Base-by-base conservation (phyloP, 1,284 basidiomycete genomes). In the Cryptococcus neoformans region DNA sequence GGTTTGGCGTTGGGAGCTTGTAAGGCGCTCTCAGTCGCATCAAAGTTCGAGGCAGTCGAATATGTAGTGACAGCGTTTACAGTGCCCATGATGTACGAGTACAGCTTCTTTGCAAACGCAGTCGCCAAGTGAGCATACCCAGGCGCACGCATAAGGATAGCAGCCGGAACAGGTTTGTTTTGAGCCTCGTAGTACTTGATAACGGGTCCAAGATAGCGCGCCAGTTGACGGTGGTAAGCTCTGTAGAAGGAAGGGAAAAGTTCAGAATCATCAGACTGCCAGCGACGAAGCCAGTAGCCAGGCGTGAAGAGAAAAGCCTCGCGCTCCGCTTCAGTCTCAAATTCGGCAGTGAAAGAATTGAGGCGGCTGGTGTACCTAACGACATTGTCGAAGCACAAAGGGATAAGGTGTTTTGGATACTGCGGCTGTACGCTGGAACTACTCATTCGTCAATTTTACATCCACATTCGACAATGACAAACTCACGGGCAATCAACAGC, bases 211-310 rank as follows among this genome's bases (percentile, higher is more conserved):
- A 81, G 73, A 60, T 79, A 79, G 4, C 60, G 55, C 2, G 80
- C 79, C 10, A 82, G 73, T 60, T 80, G 79, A 35, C 77, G 74
- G 61, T 81, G 80, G 60, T 81, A 82, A 0, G 80, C 79, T 54
- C 80, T 76, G 67, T 81, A 81, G 71, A 82, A 82, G 0, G 80
- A 77, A 14, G 80, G 80, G 59, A 81, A 81, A 3, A 82, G 72
- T 64, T 82, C 81, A 4, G 80, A 81, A 60, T 82, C 81, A 59
- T 79, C 78, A 28, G 77, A 78, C 61, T 79, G 78, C 77, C 77
- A 79, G 50, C 78, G 70, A 6, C 78, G 69, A 4, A 79, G 64
- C 78, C 78, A 79, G 60, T 79, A 78, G 14, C 78, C 77, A 3
- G 76, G 74, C 50, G 71, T 69, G 66, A 79, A 79, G 44, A 75